Conservation (phyloP, 345 rosid species). For the Sonneratia caseolaris region DNA sequence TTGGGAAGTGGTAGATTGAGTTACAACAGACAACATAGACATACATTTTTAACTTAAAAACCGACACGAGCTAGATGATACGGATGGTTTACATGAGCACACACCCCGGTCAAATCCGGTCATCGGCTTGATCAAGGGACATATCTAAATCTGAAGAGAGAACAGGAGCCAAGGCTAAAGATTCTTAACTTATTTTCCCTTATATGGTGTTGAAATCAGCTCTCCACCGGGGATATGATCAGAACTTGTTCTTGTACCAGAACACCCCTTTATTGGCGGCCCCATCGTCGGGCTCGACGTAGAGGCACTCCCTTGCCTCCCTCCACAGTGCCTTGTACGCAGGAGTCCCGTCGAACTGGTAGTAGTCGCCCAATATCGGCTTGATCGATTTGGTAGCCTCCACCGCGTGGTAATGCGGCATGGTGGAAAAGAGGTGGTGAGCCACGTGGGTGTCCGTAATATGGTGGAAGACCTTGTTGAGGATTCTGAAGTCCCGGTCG, state of each 20-base stretch:
- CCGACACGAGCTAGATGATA: no score
- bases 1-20: no score
- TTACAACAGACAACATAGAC: no score
- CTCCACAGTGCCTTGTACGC: conserved; percentile 42
- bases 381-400: conserved; percentile 53
- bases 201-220: not conserved
- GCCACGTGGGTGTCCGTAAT: conserved; percentile 49
- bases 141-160: no score
- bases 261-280: conserved; percentile 25
- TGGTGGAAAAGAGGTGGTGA: conserved; percentile 51
- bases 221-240: not conserved
- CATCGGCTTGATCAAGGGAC: no score
- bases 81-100: no score
- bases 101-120: no score
- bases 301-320: conserved; percentile 49
- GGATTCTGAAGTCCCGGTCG: conserved; percentile 44
- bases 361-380: conserved; percentile 44
- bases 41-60: no score
- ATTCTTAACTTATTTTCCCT: no score
- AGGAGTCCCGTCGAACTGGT: conserved; percentile 36
- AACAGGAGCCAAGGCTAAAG: not conserved
- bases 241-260: conserved; percentile 50
- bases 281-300: conserved; percentile 39
- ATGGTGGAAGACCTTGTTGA: conserved; percentile 49
- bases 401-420: conserved; percentile 57